Percentiles rank a stretch among this genome's conserved stretches.
Conservation (phyloP, 2,329 filamentous ascomycete genomes). For the Penicillium corylophilum region DNA sequence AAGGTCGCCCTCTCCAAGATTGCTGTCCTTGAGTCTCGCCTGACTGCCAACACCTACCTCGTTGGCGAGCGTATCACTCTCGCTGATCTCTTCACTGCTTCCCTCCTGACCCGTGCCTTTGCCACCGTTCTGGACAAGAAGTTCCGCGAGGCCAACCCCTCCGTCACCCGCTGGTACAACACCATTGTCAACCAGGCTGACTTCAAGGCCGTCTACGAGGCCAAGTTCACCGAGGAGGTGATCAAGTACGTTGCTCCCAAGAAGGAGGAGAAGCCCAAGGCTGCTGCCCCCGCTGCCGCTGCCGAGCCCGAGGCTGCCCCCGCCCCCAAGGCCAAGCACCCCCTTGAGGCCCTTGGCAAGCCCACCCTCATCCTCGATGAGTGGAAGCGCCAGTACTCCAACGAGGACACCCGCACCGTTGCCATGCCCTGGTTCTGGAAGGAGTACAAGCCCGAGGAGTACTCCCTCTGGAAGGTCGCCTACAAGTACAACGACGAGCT, state of each 20-base stretch:
- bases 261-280: constrained; percentile 66
- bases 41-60: constrained; percentile 91
- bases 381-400: constrained; percentile 99
- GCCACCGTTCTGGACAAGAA: constrained; percentile 90
- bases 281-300: constrained; percentile 51
- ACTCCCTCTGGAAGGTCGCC: constrained; percentile 88
- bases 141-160: constrained; percentile 80
- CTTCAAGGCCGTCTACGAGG: constrained; percentile 73
- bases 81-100: constrained; percentile 83
- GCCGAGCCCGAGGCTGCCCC: constrained; percentile 59
- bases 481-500: constrained; percentile 99
- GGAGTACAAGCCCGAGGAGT: constrained; percentile 89
- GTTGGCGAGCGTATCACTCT: constrained; percentile 97
- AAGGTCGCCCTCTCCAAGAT: constrained; percentile 69
- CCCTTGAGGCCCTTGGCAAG: constrained; percentile 78
- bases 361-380: constrained; percentile 85
- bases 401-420: constrained; percentile 77
- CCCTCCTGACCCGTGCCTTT: constrained; percentile 82
- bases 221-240: constrained; percentile 78
- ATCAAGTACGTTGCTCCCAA: constrained; percentile 73
- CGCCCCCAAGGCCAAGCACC: constrained; percentile 90
- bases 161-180: constrained; percentile 89
- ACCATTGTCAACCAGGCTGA: constrained; percentile 91
- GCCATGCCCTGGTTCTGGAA: constrained; percentile 99
- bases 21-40: constrained; percentile 77